A percentile compares a stretch with the other conserved stretches of the same genome.
phyloP scores from a whole-genome alignment of 2,329 filamentous ascomycete genomes.

The Colletotrichum godetiae region DNA sequence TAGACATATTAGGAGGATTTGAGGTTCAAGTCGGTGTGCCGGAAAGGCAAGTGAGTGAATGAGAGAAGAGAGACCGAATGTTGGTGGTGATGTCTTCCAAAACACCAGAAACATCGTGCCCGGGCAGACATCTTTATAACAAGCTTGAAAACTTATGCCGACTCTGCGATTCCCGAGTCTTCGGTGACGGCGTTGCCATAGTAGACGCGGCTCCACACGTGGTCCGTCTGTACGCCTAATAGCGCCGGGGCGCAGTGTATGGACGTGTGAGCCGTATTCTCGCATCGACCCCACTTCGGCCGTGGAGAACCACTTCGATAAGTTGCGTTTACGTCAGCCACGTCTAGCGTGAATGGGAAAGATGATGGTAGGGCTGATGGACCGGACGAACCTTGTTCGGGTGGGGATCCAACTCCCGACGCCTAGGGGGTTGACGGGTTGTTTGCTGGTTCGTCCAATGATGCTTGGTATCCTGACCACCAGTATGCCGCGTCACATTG shows the following conservation, averaged over 20 bases:
- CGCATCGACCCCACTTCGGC: constrained; percentile 8
- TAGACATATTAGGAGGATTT: background rate
- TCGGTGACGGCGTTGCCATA: background rate
- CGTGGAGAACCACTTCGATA: background rate
- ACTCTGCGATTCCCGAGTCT: no score
- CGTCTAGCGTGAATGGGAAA: background rate
- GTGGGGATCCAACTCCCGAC: background rate
- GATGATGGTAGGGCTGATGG: constrained; percentile 4
- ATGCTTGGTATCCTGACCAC: background rate
- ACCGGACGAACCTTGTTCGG: constrained; percentile 10
- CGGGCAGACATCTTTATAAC: background rate
- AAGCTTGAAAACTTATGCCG: background rate
- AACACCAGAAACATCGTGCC: background rate
- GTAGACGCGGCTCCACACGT: background rate
- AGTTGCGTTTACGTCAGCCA: background rate
- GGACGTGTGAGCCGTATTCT: background rate
- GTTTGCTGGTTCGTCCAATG: constrained; percentile 6
- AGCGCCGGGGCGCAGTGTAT: constrained; percentile 18
- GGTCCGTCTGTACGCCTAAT: constrained; percentile 19
- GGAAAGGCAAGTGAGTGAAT: background rate
- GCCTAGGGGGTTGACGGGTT: background rate
- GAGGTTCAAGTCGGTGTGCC: no score
- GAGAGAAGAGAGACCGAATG: background rate
- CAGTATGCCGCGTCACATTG: background rate
- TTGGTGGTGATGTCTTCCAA: background rate